Conservation (phyloP, 2,329 filamentous ascomycete genomes). For the Orbilia quercus region DNA sequence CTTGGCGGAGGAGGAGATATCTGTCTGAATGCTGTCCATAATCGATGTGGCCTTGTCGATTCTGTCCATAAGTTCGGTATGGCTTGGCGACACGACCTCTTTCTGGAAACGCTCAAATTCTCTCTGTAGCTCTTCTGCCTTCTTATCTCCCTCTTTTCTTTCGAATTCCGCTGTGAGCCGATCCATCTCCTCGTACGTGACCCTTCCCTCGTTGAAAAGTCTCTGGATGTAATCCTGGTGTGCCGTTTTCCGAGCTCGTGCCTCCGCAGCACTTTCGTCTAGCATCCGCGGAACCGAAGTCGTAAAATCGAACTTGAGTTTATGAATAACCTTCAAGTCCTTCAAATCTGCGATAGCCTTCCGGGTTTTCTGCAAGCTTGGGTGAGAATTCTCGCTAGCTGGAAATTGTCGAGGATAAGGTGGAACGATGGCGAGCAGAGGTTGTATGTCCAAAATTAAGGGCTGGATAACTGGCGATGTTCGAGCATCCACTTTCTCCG, state of each 20-base stretch:
- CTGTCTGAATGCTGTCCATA: conserved; percentile 79
- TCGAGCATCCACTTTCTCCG: conserved; percentile 73
- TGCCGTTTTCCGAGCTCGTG: conserved; percentile 70
- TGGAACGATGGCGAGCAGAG: conserved; percentile 90
- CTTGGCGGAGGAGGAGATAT: conserved; percentile 86
- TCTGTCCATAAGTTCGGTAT: conserved; percentile 80
- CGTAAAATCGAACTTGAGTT: conserved; percentile 73
- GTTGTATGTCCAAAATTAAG: conserved; percentile 78
- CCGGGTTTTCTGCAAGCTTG: conserved; percentile 82
- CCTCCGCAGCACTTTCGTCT: conserved; percentile 68
- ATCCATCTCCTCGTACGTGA: conserved; percentile 71
- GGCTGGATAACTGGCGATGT: conserved; percentile 57
- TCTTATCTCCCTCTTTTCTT: conserved; percentile 74
- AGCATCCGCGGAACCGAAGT: conserved; percentile 70
- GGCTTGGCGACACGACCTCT: conserved; percentile 83
- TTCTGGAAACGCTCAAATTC: conserved; percentile 88
- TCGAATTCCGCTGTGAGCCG: conserved; percentile 79
- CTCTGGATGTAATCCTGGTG: conserved; percentile 80
- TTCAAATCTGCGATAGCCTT: conserved; percentile 78
- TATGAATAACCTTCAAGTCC: conserved; percentile 77
- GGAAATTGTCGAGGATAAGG: conserved; percentile 95
- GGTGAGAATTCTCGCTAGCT: conserved; percentile 94
- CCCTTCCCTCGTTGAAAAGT: conserved; percentile 58
- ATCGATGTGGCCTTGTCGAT: conserved; percentile 78
- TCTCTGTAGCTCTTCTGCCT: conserved; percentile 78